A percentile compares a stretch with the other conserved stretches of the same genome.
phyloP scores from a whole-genome alignment of 139 green algal genomes.

The Eudorina sp. region DNA sequence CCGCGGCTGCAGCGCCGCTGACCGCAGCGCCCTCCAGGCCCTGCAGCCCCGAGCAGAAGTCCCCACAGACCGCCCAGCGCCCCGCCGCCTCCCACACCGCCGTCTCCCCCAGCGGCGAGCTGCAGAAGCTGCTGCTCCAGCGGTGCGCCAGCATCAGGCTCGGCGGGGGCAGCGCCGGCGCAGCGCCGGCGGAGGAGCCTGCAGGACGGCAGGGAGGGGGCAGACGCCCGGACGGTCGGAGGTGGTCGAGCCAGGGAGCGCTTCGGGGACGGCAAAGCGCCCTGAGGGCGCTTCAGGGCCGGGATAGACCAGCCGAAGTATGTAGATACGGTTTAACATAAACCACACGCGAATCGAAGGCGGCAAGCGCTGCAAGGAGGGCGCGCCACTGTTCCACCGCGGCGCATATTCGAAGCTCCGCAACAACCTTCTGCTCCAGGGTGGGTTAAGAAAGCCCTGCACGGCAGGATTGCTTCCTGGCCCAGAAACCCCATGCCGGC shows the following conservation, averaged over 20 bases:
- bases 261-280: background rate
- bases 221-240: background rate
- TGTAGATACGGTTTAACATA: too few species aligned
- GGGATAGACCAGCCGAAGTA: background rate
- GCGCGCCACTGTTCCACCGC: too few species aligned
- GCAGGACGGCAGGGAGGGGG: background rate
- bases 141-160: conserved; percentile 43
- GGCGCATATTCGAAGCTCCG: background rate
- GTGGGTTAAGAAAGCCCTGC: background rate
- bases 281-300: background rate
- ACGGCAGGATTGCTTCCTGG: background rate
- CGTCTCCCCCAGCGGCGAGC: conserved; percentile 21
- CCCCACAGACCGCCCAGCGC: conserved; percentile 21
- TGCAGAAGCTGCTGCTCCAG: conserved; percentile 49
- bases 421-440: background rate
- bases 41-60: background rate
- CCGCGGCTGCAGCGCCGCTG: conserved; percentile 36
- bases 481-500: background rate
- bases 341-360: too few species aligned
- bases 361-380: too few species aligned
- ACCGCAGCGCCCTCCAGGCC: conserved; percentile 51
- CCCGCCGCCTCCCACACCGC: conserved; percentile 35
- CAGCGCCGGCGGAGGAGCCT: background rate
- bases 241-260: background rate
- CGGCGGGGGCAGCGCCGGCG: background rate